A percentile compares a stretch with the other conserved stretches of the same genome.
Evolutionary conservation across 331 rosid genomes (phyloP).

Genomic region (Stylosanthes scabra): DNA sequence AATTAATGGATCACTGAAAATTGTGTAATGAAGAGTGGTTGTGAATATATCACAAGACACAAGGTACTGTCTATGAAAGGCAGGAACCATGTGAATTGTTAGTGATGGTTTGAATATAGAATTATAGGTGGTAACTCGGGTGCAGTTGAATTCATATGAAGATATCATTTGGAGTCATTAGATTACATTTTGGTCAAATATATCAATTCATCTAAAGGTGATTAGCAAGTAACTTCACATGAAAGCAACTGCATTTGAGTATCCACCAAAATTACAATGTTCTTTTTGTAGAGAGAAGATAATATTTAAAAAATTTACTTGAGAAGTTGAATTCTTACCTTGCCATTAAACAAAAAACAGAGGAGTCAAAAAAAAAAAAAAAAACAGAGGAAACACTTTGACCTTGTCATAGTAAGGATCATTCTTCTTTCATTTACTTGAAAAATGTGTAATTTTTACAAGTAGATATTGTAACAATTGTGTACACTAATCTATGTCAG

Average conservation of each 20-base stretch:
- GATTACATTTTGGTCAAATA: no score
- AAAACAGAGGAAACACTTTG: not conserved
- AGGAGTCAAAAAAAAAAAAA: no score
- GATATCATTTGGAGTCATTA: no score
- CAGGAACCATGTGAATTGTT: no score
- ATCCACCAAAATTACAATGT: no score
- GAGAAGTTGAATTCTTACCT: not conserved
- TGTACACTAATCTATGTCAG: conserved; percentile 16
- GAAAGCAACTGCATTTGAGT: no score
- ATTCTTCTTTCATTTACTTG: not conserved
- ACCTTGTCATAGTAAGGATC: not conserved
- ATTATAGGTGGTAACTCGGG: no score
- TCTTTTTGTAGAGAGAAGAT: not conserved
- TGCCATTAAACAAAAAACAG: conserved; percentile 2
- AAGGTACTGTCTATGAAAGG: no score
- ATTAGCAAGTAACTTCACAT: no score
- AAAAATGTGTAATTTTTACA: not conserved
- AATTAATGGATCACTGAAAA: not conserved
- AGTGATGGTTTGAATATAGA: no score
- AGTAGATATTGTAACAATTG: not conserved
- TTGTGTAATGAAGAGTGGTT: not conserved
- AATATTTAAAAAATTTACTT: not conserved
- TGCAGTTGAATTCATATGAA: no score
- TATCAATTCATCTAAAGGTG: no score
- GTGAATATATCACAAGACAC: not conserved